Conservation (phyloP, 768 basidiomycete genomes). For the Boletus rex-veris region DNA sequence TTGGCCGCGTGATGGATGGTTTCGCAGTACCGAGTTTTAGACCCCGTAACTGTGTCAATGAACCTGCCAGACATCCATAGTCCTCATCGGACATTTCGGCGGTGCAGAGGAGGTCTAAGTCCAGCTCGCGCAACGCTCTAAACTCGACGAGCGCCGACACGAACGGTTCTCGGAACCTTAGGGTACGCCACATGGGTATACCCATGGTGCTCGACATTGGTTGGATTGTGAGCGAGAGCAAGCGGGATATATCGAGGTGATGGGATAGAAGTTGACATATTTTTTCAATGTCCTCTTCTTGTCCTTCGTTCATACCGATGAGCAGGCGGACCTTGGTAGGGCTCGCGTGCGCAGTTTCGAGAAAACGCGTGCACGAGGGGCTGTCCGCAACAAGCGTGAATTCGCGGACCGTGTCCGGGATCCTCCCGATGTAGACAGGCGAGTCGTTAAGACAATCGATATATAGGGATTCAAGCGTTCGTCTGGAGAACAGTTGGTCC, state of each 20-base stretch:
- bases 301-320: slow-evolving; percentile 5
- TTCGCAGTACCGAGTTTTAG: slow-evolving; percentile 17
- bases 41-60: slow-evolving; percentile 5
- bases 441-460: slow-evolving; percentile 10
- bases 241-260: slow-evolving; percentile 10
- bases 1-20: background rate
- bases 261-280: slow-evolving; percentile 9
- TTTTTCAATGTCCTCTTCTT: background rate
- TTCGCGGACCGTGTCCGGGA: slow-evolving; percentile 11
- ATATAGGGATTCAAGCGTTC: slow-evolving; percentile 7
- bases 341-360: slow-evolving; percentile 9
- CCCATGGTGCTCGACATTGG: background rate
- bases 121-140: slow-evolving; percentile 8
- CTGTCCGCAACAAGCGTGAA: slow-evolving; percentile 8
- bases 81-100: slow-evolving; percentile 8
- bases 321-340: slow-evolving; percentile 8
- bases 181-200: background rate
- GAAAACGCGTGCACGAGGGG: slow-evolving; percentile 6
- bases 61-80: slow-evolving; percentile 8
- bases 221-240: slow-evolving; percentile 5
- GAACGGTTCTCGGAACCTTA: slow-evolving; percentile 1
- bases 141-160: slow-evolving; percentile 13
- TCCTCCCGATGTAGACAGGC: slow-evolving; percentile 8
- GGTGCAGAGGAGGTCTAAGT: slow-evolving; percentile 17
- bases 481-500: slow-evolving; percentile 5